phyloP scores from a whole-genome alignment of 2,329 filamentous ascomycete species.

The Neospermospora avenae region DNA sequence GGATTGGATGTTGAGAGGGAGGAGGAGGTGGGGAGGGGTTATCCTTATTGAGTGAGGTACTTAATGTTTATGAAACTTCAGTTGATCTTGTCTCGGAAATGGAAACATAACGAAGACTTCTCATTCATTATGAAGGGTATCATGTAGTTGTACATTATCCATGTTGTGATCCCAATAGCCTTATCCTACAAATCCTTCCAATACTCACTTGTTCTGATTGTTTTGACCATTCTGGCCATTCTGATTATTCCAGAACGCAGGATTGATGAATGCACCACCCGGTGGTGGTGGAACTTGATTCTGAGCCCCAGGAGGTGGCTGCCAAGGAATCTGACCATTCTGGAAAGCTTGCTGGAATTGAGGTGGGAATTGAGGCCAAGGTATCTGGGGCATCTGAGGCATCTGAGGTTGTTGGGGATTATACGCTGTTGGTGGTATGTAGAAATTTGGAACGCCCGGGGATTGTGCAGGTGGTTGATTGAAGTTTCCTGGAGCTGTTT shows the following conservation, averaged over 20 bases:
- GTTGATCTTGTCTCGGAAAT: not conserved
- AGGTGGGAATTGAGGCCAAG: conserved; percentile 27
- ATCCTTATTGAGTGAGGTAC: conserved; percentile 48
- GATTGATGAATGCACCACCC: conserved; percentile 32
- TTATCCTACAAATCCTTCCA: not conserved
- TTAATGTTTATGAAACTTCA: not conserved
- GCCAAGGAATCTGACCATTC: conserved; percentile 23
- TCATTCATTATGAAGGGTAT: conserved; percentile 13
- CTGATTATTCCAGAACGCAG: conserved; percentile 29
- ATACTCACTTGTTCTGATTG: conserved; percentile 9
- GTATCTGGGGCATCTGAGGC: conserved; percentile 23
- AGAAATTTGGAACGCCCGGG: conserved; percentile 9
- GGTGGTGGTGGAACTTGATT: conserved; percentile 9
- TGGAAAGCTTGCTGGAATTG: conserved; percentile 23
- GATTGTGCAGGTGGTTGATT: conserved; percentile 10
- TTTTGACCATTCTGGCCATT: conserved; percentile 15
- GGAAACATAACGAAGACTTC: not conserved
- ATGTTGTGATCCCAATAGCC: conserved; percentile 1
- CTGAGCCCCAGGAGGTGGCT: conserved; percentile 17
- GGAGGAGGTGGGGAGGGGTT: conserved; percentile 54
- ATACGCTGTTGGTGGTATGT: conserved; percentile 17
- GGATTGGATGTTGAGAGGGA: conserved; percentile 62
- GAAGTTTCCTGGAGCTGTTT: conserved; percentile 9
- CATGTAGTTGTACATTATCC: conserved; percentile 15
- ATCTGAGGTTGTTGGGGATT: conserved; percentile 28